Base-by-base conservation (phyloP, 768 basidiomycete species). In the Sarcodon sp. region DNA sequence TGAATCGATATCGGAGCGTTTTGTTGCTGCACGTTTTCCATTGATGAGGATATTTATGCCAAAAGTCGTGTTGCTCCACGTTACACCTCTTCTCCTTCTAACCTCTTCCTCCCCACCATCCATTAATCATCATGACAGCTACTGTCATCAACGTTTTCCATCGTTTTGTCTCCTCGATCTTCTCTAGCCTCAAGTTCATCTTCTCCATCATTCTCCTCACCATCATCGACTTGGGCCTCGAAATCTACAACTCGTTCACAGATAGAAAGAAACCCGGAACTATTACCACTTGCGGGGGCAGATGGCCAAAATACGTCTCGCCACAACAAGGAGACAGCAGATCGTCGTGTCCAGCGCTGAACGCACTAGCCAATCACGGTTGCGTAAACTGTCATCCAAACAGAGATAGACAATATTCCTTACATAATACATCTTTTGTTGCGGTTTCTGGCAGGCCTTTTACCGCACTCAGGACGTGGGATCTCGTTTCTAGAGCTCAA, bases 361-460 rank as follows among this genome's bases (percentile, higher is more conserved):
- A 90, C 54, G 80, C 83, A 0, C 68, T 90, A 75, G 84, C 87
- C 6, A 89, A 89, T 59, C 87, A 89, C 51, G 87, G 87, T 87
- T 36, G 21, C 62, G 49, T 35, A 2, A 21, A 47, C 34, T 13
- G 6, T 12, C 12, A 6, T 10, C 4, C 21, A 27, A 27, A 27
- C 4, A 27, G 21, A 27, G 21, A 27, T 27, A 27, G 21, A 27
- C 21, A 4, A 27, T 27, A 4, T 27, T 27, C 21, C 21, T 27
- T 27, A 27, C 4, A 27, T 3, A 3, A 4, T 4, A 27, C 4
- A 3, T 4, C 4, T 27, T 27, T 27, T 27, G 21, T 27, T 27
- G 21, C 4, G 21, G 21, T 27, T 27, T 27, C 21, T 27, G 21
- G 21, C 21, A 66, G 66, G 65, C 11, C 68, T 77, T 45, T 47